Base-by-base conservation (phyloP, 345 rosid genomes). In the Brassica incana region DNA sequence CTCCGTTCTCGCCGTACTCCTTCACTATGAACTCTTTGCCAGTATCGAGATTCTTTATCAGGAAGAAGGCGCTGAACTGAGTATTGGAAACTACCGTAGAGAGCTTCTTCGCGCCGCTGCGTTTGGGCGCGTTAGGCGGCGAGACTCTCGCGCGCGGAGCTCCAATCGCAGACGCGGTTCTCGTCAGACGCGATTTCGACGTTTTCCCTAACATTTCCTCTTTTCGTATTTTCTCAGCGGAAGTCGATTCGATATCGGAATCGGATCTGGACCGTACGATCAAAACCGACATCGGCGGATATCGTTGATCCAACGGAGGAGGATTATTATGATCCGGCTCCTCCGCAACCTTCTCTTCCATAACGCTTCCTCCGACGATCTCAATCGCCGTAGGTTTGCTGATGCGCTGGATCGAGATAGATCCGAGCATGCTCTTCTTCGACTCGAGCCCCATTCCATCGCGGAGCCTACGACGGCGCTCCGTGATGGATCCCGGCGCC, bases 21-120 rank as follows among this genome's bases (percentile, higher is more conserved):
- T 95, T 91, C 3, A 95, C 98, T 2, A 95, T 69, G 25, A 95
- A 91, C 80, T 93, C 98, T 76, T 88, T 89, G 1, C 97, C 97
- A 0, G 96, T 95, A 12, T 95, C 98, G 71, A 95, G 83, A 78
- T 91, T 93, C 89, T 90, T 95, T 36, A 93, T 93, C 79, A 95
- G 74, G 87, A 90, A 89, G 50, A 95, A 90, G 2, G 96, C 91
- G 23, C 90, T 90, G n/a, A 90, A 83, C 0, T 70, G 77, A 43
- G 58, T 81, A 4, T 81, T 77, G 0, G 95, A 87, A 5, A 83
- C 32, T 43, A 56, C 52, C 3, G 89, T 60, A 5, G 89, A 76
- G 10, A 87, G 63, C 11, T 71, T 61, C 3, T 71, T 61, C 3
- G 33, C 68, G 33, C 80, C 85, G 5, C 52, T 67, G 1, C 72